Evolutionary conservation across 352 stramenopile genomes (phyloP), one percentile per base, ranked within the genome.

Genomic region (Phytophthora pisi): DNA sequence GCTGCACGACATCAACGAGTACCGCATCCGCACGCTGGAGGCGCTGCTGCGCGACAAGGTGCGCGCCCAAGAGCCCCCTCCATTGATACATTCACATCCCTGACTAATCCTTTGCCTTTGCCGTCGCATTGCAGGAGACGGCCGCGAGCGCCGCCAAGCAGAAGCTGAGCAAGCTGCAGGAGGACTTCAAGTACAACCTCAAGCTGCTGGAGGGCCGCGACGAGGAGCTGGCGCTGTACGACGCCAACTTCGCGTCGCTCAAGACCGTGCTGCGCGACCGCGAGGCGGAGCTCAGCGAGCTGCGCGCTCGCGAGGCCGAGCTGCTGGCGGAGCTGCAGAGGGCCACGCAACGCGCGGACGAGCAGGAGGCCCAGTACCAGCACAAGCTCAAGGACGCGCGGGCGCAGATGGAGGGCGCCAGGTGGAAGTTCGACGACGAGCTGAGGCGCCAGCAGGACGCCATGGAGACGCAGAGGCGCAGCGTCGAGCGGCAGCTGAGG

Each of bases 121-220:
- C 13, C 42, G 23, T n/a, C 4, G 38, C 38, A 15, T n/a, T 45
- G 38, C 24, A 88, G 78, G 84, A 92, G 28, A 61, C 61, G 2
- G 71, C 77, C 1, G 71, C 66, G 23, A 71, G 67, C 6, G 64
- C 70, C 9, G 86, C 87, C 67, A 93, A 90, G 69, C 75, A 89
- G 57, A 86, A 90, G 70, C 86, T 97, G 16, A 74, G 56, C 61
- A 96, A 97, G 64, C 72, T 98, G 26, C 90, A 96, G 63, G 90
- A 97, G 56, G 92, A 98, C 70, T 98, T 97, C 82, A 92, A 96
- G 68, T 97, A 97, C 78, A 97, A 98, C 64, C 75, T 98, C 46
- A 95, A 95, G 78, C 72, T 98, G 8, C 75, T 97, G 9, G 91
- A 96, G 59, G 90, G 90, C n/a, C 84, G 91, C 34, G 91, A 98